These are phyloP conservation scores for Erodium moschatum DNA, from an alignment of 441 rosid genomes.

Conservation along the genomic window DNA sequence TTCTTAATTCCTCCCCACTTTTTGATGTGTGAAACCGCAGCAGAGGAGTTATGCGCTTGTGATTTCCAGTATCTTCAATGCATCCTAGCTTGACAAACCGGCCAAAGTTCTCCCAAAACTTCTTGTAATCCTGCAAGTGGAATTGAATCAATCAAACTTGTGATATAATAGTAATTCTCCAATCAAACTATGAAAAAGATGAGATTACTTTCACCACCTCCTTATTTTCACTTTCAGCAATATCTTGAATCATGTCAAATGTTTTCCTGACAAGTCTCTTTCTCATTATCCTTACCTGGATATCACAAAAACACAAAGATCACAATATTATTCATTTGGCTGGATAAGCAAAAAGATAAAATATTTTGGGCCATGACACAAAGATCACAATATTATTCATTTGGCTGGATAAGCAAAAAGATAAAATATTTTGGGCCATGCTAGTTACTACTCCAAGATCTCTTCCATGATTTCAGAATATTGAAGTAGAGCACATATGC, in stretches of 20 bases:
- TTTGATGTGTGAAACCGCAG: constrained; percentile 74
- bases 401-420: background rate
- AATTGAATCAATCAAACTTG: constrained; percentile 7
- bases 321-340: background rate
- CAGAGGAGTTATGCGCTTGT: constrained; percentile 78
- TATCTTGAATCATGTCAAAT: constrained; percentile 92
- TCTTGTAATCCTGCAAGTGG: constrained; percentile 67
- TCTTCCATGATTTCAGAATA: background rate
- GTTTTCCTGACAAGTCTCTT: constrained; percentile 93
- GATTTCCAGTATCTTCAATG: constrained; percentile 85
- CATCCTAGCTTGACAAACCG: constrained; percentile 85
- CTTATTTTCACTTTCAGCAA: constrained; percentile 73
- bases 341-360: no score
- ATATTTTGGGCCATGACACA: no score
- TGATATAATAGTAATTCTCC: background rate
- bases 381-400: background rate
- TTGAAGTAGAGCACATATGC: background rate
- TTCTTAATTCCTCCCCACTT: constrained; percentile 69
- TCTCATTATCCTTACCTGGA: constrained; percentile 84
- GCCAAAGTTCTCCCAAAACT: constrained; percentile 95
- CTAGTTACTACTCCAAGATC: background rate
- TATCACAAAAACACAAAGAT: background rate
- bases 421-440: no score
- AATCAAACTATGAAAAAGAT: background rate
- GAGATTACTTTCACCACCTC: constrained; percentile 46